Percentiles rank a stretch among this genome's conserved stretches.
Conservation (phyloP, 2,329 filamentous ascomycete species). For the Allantophomopsis lycopodina region DNA sequence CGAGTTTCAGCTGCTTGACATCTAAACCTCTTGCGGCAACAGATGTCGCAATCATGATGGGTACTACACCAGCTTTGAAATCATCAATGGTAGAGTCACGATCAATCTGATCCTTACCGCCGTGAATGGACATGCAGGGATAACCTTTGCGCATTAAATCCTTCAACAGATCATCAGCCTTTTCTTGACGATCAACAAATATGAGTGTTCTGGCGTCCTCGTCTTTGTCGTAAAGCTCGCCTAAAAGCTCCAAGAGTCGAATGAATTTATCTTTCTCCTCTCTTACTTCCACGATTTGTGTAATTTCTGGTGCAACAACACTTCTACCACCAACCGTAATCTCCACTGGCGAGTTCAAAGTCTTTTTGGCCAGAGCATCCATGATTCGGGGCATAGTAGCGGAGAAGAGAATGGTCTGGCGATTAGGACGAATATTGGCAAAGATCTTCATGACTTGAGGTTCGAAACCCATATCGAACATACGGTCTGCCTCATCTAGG, state of each 20-base stretch:
- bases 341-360: conserved; percentile 72
- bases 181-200: conserved; percentile 86
- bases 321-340: conserved; percentile 83
- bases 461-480: conserved; percentile 99
- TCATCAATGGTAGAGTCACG: conserved; percentile 85
- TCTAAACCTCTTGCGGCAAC: conserved; percentile 91
- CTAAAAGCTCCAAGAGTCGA: conserved; percentile 73
- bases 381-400: conserved; percentile 93
- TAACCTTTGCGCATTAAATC: conserved; percentile 76
- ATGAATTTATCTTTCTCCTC: conserved; percentile 74
- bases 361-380: conserved; percentile 80
- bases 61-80: conserved; percentile 83
- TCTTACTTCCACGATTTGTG: conserved; percentile 80
- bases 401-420: conserved; percentile 90
- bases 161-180: conserved; percentile 66
- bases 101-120: conserved; percentile 86
- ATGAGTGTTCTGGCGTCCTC: conserved; percentile 84
- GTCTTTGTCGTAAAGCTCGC: conserved; percentile 72
- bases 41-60: conserved; percentile 86
- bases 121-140: conserved; percentile 85
- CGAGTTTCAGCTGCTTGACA: conserved; percentile 89
- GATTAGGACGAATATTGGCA: conserved; percentile 78
- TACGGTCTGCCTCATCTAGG: conserved; percentile 91
- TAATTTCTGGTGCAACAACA: conserved; percentile 84
- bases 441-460: conserved; percentile 97